phyloP scores from a whole-genome alignment of 2,329 filamentous ascomycete species.

The Penicillium hordei region DNA sequence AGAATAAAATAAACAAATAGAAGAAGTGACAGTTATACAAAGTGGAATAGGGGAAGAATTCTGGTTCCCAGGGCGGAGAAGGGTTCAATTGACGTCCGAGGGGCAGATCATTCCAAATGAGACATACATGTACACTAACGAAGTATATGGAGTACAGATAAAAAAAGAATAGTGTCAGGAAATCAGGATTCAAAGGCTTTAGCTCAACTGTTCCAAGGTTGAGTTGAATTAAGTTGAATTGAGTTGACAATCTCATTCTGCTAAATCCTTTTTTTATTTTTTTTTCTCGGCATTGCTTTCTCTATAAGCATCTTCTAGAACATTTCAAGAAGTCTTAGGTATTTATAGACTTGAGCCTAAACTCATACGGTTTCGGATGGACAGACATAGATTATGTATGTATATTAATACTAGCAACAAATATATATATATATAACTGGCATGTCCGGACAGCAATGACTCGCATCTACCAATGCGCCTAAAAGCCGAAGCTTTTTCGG shows the following conservation, averaged over 20 bases:
- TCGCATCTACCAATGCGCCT: conserved; percentile 36
- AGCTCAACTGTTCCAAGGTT: neutral
- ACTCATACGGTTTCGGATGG: neutral
- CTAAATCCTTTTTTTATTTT: neutral
- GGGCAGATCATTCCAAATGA: conserved; percentile 7
- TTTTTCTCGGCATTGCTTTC: neutral
- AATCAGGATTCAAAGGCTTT: neutral
- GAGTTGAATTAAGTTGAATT: neutral
- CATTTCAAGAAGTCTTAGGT: neutral
- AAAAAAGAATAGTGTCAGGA: neutral
- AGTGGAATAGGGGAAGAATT: conserved; percentile 15
- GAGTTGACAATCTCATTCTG: neutral
- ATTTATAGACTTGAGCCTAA: neutral
- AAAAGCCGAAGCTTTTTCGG: conserved; percentile 29
- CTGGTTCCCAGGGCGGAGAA: conserved; percentile 12
- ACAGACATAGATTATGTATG: neutral
- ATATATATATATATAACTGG: neutral
- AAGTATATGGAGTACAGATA: too few species aligned
- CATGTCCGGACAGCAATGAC: conserved; percentile 44
- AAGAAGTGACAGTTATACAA: conserved; percentile 16
- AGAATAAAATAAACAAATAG: conserved; percentile 11
- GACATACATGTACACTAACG: neutral
- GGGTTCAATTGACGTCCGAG: conserved; percentile 5
- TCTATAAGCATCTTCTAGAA: conserved; percentile 4
- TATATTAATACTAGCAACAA: neutral